Percentiles rank a stretch among this genome's conserved stretches.
Conservation (phyloP, 345 rosid species). For the Pugionium dolabratum region DNA sequence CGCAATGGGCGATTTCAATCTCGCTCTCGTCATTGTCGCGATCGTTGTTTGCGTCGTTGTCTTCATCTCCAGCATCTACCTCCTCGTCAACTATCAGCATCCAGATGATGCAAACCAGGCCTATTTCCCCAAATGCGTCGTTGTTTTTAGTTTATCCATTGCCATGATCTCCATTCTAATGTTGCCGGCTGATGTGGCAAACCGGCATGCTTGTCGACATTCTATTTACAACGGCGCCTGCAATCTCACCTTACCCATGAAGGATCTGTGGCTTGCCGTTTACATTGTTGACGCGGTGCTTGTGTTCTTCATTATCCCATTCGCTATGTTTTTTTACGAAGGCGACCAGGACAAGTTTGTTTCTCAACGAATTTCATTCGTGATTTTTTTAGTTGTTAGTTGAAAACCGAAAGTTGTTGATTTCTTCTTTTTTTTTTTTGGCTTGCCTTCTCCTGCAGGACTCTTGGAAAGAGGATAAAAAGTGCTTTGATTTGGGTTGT, state of each 20-base stretch:
- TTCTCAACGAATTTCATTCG: conserved; percentile 10
- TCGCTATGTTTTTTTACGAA: conserved; percentile 99
- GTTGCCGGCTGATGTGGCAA: conserved; percentile 99
- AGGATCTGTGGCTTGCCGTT: conserved; percentile 92
- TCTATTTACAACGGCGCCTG: conserved; percentile 96
- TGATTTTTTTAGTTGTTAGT: neutral
- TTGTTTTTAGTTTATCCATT: conserved; percentile 84
- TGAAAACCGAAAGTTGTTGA: conserved; percentile 10
- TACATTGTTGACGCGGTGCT: conserved; percentile 86
- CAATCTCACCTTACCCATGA: conserved; percentile 94
- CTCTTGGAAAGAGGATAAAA: conserved; percentile 78
- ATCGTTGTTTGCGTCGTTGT: conserved; percentile 85
- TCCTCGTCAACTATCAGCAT: conserved; percentile 96
- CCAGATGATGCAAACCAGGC: conserved; percentile 99
- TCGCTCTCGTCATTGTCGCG: conserved; percentile 98
- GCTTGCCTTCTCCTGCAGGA: conserved; percentile 51
- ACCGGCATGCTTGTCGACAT: conserved; percentile 94
- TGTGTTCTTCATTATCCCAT: conserved; percentile 93
- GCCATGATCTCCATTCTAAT: conserved; percentile 91
- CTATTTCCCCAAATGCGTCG: conserved; percentile 94
- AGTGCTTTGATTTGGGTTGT: conserved; percentile 89
- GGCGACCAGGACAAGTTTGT: conserved; percentile 99
- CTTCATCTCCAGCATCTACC: conserved; percentile 85
- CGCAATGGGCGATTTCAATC: conserved; percentile 96
- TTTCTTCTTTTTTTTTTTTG: neutral